Evolutionary conservation across 306 rosid genomes (phyloP), one percentile per base, ranked within the genome.

Genomic region (Ziziphus jujuba): DNA sequence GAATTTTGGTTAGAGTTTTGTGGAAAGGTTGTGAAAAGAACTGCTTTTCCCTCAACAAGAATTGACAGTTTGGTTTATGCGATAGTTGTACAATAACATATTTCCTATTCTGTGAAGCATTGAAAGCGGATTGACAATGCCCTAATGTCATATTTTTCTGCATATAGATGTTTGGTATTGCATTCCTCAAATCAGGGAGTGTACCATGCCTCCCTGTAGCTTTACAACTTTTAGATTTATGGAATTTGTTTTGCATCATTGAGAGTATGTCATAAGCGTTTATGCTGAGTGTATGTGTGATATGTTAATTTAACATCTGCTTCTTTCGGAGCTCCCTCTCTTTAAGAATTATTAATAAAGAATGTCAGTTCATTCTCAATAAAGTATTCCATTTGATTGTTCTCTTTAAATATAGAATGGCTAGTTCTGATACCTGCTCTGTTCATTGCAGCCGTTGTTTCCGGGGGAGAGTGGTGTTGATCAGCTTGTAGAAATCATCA

Each of bases 381-480:
- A 28, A 28, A 28, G 33, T 28, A 28, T 28, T 28, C 33, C 33
- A 1, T 28, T 28, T 28, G 33, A 28, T 28, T 28, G 4, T 28
- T 28, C 33, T 28, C 33, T 1, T 28, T 2, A 28, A 28, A 28
- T 28, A 28, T 28, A 28, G 4, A 28, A 53, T 15, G 58, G 40
- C 68, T 57, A 48, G 63, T 57, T 76, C 49, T 70, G 64, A 74
- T 80, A 34, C 58, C 43, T 40, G 36, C 71, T 79, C 44, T 69
- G 56, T 69, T 76, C 65, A 6, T 73, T 87, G 82, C 91, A 92
- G 98, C 98, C 98, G 11, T 57, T 92, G 82, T 92, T 92, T 87
- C 98, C 98, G 7, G 98, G 98, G 38, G 98, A 89, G 67, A 92
- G 96, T 71, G 97, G 97, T 19, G 96, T 92, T 71, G 98, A 92